Conservation (phyloP, 495 filamentous ascomycete genomes). For the Daldinia childiae region DNA sequence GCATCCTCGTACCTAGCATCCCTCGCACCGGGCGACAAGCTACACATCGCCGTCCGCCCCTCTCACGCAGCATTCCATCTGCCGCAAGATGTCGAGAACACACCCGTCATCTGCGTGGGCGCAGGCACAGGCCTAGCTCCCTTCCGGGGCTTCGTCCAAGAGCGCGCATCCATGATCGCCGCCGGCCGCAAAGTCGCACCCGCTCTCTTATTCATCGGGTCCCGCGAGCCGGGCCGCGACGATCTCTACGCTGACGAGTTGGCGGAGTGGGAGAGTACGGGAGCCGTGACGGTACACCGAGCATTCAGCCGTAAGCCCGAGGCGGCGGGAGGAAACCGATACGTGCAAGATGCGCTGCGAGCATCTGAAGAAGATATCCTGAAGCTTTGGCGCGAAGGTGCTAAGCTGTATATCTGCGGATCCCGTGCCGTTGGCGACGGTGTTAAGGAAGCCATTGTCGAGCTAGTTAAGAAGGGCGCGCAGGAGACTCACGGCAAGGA, state of each 20-base stretch:
- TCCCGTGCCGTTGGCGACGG: conserved; percentile 67
- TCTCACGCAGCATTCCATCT: conserved; percentile 72
- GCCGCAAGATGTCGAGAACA: conserved; percentile 65
- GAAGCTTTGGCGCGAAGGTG: conserved; percentile 65
- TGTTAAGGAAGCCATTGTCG: conserved; percentile 57
- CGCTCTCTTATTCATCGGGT: conserved; percentile 72
- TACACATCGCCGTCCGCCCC: conserved; percentile 69
- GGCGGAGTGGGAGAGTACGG: conserved; percentile 63
- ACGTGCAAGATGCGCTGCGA: conserved; percentile 72
- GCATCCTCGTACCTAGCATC: conserved; percentile 69
- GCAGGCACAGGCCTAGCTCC: conserved; percentile 68
- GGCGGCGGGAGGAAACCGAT: conserved; percentile 54
- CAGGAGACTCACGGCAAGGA: conserved; percentile 49
- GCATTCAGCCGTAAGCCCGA: conserved; percentile 60
- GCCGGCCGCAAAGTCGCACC: conserved; percentile 63
- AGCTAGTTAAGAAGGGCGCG: conserved; percentile 59
- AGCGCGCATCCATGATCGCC: conserved; percentile 66
- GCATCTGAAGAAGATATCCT: conserved; percentile 61
- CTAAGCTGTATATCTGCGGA: conserved; percentile 75
- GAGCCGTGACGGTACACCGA: conserved; percentile 66
- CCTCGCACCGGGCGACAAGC: conserved; percentile 66
- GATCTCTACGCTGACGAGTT: conserved; percentile 70
- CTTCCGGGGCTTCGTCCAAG: conserved; percentile 76
- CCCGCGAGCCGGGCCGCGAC: conserved; percentile 65
- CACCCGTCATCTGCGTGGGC: conserved; percentile 73